phyloP scores from a whole-genome alignment of 192 early-diverging fungal genomes.

The Coemansia sp. region DNA sequence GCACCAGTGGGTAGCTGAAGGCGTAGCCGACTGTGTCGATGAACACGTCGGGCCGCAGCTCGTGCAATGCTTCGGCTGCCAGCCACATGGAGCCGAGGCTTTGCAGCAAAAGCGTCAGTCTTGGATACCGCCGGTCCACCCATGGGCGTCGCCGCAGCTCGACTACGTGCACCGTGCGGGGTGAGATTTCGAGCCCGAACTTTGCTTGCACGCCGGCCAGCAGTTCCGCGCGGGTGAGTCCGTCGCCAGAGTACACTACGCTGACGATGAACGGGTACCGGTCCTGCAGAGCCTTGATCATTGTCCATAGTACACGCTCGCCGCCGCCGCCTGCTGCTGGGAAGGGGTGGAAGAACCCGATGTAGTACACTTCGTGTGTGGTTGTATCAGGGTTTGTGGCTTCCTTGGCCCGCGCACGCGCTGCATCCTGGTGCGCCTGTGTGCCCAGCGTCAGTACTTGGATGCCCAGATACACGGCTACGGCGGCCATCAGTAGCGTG shows the following conservation, averaged over 20 bases:
- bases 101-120: constrained; percentile 83
- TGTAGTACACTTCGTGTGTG: constrained; percentile 48
- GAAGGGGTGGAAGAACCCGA: constrained; percentile 93
- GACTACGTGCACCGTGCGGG: constrained; percentile 59
- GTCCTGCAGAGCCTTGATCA: constrained; percentile 75
- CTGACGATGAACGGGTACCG: constrained; percentile 63
- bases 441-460: constrained; percentile 32
- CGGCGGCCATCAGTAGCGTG: constrained; percentile 13
- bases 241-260: constrained; percentile 82
- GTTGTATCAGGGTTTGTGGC: constrained; percentile 24
- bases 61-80: constrained; percentile 70
- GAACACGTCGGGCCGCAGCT: constrained; percentile 75
- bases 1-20: constrained; percentile 84
- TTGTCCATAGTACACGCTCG: constrained; percentile 93
- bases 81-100: constrained; percentile 78
- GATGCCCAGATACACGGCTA: constrained; percentile 16
- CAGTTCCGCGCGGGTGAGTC: constrained; percentile 55
- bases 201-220: constrained; percentile 50
- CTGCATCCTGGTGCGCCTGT: constrained; percentile 16
- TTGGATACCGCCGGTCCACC: constrained; percentile 70
- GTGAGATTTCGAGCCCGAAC: constrained; percentile 69
- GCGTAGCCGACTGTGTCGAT: constrained; percentile 94
- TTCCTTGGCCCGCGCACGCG: not conserved
- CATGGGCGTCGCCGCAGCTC: constrained; percentile 61
- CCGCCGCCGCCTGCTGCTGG: constrained; percentile 94